phyloP scores from a whole-genome alignment of 1,284 basidiomycete species.

The Amylostereum chailletii region DNA sequence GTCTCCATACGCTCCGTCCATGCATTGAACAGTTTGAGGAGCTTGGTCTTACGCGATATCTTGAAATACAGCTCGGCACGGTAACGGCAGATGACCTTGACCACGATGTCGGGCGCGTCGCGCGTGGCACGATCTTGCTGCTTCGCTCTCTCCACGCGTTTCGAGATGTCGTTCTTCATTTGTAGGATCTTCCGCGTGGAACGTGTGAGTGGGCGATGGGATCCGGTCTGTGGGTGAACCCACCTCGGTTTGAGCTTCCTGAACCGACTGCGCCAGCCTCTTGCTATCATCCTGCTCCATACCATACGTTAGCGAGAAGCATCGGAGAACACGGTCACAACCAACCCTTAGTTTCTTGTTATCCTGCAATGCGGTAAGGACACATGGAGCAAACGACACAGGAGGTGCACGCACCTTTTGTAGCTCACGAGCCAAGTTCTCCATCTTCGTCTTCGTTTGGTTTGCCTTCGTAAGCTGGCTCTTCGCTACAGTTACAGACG shows the following conservation, averaged over 20 bases:
- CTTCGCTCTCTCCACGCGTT: conserved; percentile 66
- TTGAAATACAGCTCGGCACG: conserved; percentile 84
- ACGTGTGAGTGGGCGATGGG: conserved; percentile 4
- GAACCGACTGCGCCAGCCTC: conserved; percentile 65
- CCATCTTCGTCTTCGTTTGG: conserved; percentile 80
- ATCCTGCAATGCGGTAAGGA: conserved; percentile 38
- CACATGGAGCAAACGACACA: conserved; percentile 8
- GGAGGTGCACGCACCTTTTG: conserved; percentile 52
- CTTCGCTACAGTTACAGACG: conserved; percentile 45
- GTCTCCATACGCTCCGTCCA: conserved; percentile 80
- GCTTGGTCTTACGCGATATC: conserved; percentile 77
- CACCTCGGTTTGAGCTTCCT: conserved; percentile 77
- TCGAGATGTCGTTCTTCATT: conserved; percentile 71
- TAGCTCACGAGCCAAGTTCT: conserved; percentile 74
- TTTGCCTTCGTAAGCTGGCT: conserved; percentile 76
- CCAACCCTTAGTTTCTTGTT: conserved; percentile 76
- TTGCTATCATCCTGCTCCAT: conserved; percentile 67
- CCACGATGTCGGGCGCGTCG: conserved; percentile 73
- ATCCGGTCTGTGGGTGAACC: conserved; percentile 6
- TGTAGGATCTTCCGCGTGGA: conserved; percentile 45
- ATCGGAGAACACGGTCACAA: conserved; percentile 7
- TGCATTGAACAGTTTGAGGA: conserved; percentile 71
- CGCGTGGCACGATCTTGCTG: conserved; percentile 68
- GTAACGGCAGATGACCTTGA: conserved; percentile 79
- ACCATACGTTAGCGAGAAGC: conserved; percentile 12